phyloP scores from a whole-genome alignment of 805 yeast genomes.

The Candida corydali region DNA sequence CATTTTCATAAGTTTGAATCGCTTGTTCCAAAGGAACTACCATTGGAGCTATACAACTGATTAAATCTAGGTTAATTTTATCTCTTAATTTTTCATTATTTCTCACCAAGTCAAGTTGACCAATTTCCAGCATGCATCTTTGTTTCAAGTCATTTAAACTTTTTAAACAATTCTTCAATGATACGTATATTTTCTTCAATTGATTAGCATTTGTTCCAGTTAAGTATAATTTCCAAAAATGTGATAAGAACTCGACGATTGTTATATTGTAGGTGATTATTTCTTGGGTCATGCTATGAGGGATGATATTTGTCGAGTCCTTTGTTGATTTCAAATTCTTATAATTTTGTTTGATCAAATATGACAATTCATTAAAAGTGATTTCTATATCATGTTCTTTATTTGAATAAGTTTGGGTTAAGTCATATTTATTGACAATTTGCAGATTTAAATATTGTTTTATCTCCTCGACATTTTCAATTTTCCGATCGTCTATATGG shows the following conservation, averaged over 20 bases:
- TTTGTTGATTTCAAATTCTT: conserved; percentile 22
- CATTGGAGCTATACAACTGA: conserved; percentile 28
- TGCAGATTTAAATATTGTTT: conserved; percentile 15
- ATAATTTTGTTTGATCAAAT: conserved; percentile 31
- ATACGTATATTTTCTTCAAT: conserved; percentile 33
- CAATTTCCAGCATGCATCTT: conserved; percentile 15
- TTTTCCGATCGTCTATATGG: conserved; percentile 12
- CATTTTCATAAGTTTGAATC: conserved; percentile 29
- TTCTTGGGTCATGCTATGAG: conserved; percentile 25
- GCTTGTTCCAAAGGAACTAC: conserved; percentile 31
- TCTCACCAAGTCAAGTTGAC: conserved; percentile 21
- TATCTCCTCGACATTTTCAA: conserved; percentile 10
- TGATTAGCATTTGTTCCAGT: conserved; percentile 35
- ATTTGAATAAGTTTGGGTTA: conserved; percentile 23
- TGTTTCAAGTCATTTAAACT: conserved; percentile 25
- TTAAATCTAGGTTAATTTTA: conserved; percentile 28
- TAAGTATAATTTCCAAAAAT: conserved; percentile 38
- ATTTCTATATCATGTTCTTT: conserved; percentile 27
- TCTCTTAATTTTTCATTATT: conserved; percentile 30
- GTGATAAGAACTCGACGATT: conserved; percentile 39
- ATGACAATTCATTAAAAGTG: conserved; percentile 27
- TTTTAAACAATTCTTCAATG: conserved; percentile 31
- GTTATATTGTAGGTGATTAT: conserved; percentile 36
- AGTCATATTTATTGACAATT: conserved; percentile 16
- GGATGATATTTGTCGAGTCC: conserved; percentile 16